phyloP scores from a whole-genome alignment of 371 early-diverging fungal species.

The Capillidium heterosporum region DNA sequence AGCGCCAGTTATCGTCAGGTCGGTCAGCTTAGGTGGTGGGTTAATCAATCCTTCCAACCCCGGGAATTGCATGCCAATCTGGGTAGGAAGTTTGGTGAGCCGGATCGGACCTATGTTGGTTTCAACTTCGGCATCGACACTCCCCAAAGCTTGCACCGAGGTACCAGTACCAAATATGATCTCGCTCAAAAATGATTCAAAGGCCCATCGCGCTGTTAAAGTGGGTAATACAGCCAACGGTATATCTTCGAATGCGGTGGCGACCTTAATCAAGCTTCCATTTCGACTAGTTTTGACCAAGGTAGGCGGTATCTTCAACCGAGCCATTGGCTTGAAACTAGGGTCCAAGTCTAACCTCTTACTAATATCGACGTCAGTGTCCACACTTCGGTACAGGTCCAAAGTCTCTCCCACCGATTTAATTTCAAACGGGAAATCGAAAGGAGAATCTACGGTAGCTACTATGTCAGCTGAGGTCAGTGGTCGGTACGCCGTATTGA shows the following conservation, averaged over 20 bases:
- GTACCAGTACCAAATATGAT: neutral
- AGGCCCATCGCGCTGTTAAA: neutral
- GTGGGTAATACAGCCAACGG: neutral
- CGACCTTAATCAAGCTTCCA: neutral
- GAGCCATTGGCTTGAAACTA: neutral
- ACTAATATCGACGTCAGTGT: no score
- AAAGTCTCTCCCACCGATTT: neutral
- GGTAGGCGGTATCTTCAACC: neutral
- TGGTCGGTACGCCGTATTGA: neutral
- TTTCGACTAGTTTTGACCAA: neutral
- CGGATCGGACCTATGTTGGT: neutral
- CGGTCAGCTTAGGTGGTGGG: neutral
- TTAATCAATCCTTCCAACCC: neutral
- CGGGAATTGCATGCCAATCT: neutral
- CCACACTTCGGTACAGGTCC: neutral
- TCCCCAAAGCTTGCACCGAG: neutral
- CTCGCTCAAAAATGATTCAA: neutral
- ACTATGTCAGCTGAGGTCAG: neutral
- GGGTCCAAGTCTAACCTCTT: no score
- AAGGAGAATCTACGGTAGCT: neutral
- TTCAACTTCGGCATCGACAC: neutral
- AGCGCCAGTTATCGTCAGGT: neutral
- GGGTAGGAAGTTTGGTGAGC: neutral
- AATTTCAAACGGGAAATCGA: slow-evolving; percentile 3
- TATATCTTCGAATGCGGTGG: neutral